Evolutionary conservation across 169 alveolate genomes (phyloP), one percentile per base, ranked within the genome.

Genomic region (Plasmodium relictum): DNA sequence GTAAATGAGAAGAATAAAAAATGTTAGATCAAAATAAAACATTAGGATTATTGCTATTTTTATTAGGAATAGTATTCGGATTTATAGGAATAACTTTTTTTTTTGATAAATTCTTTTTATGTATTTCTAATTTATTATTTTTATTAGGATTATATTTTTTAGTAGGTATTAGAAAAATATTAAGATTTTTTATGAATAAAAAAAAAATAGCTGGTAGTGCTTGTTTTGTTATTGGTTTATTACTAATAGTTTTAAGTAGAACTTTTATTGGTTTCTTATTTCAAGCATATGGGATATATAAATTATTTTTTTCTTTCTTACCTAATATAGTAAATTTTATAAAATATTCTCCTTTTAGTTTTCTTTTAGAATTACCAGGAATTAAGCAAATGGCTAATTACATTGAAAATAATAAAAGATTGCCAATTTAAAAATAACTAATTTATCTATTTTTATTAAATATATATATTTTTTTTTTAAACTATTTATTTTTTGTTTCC

Each of bases 161-260:
- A 83, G 74, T 93, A 24, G 96, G 96, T n/a, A 20, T 92, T 44
- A 54, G 87, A 62, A 93, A 93, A 71, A 92, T 93, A 58, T 9
- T 92, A 69, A 62, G 91, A 18, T 93, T 93, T 73, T 92, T 93
- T 83, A 50, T 62, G 65, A 92, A 73, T 56, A 22, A 71, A 26
- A 65, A 62, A 62, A 93, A 88, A 85, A 78, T 62, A 52, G 86
- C 68, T 80, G 95, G 96, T 6, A 92, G 85, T 37, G 76, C 71
- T 0, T 39, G 91, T n/a, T 93, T 74, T 73, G 59, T 88, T 58
- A 31, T 63, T n/a, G 96, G 95, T 12, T 72, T 92, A 22, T 48
- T 69, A 8, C 83, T 73, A 24, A 86, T 88, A 24, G 0, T 88
- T 20, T 10, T 90, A 20, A 88, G 88, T n/a, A 87, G 91, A 73